Base-by-base conservation (phyloP, 768 basidiomycete species). In the Russula compacta region DNA sequence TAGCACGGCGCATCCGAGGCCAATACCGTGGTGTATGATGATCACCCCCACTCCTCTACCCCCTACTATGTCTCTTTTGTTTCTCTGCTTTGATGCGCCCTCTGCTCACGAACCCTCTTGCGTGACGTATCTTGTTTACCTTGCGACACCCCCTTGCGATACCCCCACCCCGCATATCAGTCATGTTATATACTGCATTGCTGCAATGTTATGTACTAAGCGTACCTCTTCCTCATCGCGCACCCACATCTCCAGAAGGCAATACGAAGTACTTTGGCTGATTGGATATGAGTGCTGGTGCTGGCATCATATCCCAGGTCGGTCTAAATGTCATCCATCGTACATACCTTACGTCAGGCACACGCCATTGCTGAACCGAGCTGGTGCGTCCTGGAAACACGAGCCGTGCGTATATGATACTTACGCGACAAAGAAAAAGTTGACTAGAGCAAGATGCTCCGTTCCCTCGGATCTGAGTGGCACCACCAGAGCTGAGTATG, bases 1-100 rank as follows among this genome's bases (percentile, higher is more conserved):
- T 99, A 55, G 97, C 97, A 24, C 81, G 97, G 57, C 83, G 97
- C 64, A 93, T 98, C 78, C 84, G 95, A 52, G 95, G 95, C 3
- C 85, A 87, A 49, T 94, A 89, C 87, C 85, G 85, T 53, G 86
- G 86, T 39, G 24, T 24, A 58, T 62, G 61, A 77, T 89, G 38
- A 32, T 15, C 15, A 6, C 24, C 38, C 21, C 40, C 44, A 33
- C 24, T 17, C 39, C 9, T 2, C 17, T 5, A 19, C 11, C 14
- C 44, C 11, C 19, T 8, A 17, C 24, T 14, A 43, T 53, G 44
- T 44, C 46, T 11, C 17, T n/a, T 42, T 38, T 8, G n/a, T 36
- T 33, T 32, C 35, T 39, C 29, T 52, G 33, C 35, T 38, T 60
- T 46, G 61, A 53, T 62, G 63, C 58, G 36, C 42, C 17, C 4